Percentiles rank a stretch among this genome's conserved stretches.
Conservation (phyloP, 2,329 filamentous ascomycete genomes). For the Exophiala oligosperma region DNA sequence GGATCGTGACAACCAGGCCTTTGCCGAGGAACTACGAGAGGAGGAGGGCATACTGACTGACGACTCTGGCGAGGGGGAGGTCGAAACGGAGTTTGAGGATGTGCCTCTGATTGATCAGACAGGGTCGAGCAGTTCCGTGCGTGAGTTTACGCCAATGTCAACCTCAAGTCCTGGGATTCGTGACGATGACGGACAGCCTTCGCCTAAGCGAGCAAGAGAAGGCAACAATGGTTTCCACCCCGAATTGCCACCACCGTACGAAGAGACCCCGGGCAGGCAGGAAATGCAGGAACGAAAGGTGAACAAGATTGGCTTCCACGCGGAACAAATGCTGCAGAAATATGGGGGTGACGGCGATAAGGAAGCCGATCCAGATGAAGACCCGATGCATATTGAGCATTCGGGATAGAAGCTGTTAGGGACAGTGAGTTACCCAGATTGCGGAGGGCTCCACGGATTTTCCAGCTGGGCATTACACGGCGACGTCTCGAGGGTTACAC, state of each 20-base stretch:
- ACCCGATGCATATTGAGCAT: conserved; percentile 18
- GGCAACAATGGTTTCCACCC: neutral
- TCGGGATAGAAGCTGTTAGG: neutral
- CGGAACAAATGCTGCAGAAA: conserved; percentile 27
- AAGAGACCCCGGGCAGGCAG: conserved; percentile 33
- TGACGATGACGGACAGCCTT: conserved; percentile 27
- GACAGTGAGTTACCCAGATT: neutral
- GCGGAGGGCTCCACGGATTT: neutral
- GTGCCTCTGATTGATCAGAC: conserved; percentile 25
- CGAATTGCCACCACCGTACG: conserved; percentile 34
- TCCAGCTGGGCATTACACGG: too few relatives aligned
- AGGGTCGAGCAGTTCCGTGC: conserved; percentile 20
- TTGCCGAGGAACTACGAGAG: conserved; percentile 32
- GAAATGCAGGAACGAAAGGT: conserved; percentile 43
- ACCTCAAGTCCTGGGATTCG: conserved; percentile 22
- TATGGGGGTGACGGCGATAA: conserved; percentile 17
- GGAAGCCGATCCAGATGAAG: neutral
- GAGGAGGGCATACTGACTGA: conserved; percentile 14
- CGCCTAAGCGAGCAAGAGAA: conserved; percentile 22
- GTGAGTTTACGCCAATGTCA: conserved; percentile 29
- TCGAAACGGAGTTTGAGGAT: conserved; percentile 23
- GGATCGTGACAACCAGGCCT: conserved; percentile 49
- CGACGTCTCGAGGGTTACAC: neutral
- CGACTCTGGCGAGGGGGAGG: conserved; percentile 4
- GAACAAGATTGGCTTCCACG: conserved; percentile 28